Conservation (phyloP, 495 filamentous ascomycete genomes). For the Aspergillus wentii region DNA sequence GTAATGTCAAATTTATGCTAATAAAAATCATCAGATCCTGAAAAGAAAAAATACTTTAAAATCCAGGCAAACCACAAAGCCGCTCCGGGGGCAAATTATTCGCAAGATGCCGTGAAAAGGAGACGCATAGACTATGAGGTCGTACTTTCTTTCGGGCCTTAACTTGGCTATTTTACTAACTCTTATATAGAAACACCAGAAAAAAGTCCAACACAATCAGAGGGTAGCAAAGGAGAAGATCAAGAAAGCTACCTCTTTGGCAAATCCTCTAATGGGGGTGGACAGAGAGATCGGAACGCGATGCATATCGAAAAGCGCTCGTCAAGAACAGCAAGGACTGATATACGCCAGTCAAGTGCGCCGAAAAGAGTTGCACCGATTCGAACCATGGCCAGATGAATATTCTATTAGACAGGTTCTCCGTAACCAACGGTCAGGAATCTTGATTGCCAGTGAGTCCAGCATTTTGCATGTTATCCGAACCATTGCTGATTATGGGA, state of each 20-base stretch:
- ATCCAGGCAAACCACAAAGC: constrained; percentile 47
- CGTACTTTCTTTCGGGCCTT: background rate
- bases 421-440: constrained; percentile 30
- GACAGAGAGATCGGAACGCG: constrained; percentile 23
- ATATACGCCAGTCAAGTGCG: constrained; percentile 30
- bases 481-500: constrained; percentile 8
- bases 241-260: constrained; percentile 21
- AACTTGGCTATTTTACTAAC: too few relatives aligned
- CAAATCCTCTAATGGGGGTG: constrained; percentile 22
- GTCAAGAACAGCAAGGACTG: constrained; percentile 22
- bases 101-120: constrained; percentile 40
- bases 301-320: constrained; percentile 7
- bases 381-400: constrained; percentile 27
- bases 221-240: constrained; percentile 31
- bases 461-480: background rate
- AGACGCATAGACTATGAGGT: constrained; percentile 34
- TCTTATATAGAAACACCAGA: constrained; percentile 21
- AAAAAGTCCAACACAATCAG: constrained; percentile 18
- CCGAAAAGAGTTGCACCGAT: constrained; percentile 26
- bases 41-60: constrained; percentile 56
- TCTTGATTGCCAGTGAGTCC: constrained; percentile 33
- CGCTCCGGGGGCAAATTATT: constrained; percentile 38
- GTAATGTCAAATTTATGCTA: too few relatives aligned
- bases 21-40: constrained; percentile 30
- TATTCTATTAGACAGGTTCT: constrained; percentile 31